These are phyloP conservation scores for Didymella lethalis DNA, from an alignment of 2,329 filamentous ascomycete genomes.

Conservation along the genomic window DNA sequence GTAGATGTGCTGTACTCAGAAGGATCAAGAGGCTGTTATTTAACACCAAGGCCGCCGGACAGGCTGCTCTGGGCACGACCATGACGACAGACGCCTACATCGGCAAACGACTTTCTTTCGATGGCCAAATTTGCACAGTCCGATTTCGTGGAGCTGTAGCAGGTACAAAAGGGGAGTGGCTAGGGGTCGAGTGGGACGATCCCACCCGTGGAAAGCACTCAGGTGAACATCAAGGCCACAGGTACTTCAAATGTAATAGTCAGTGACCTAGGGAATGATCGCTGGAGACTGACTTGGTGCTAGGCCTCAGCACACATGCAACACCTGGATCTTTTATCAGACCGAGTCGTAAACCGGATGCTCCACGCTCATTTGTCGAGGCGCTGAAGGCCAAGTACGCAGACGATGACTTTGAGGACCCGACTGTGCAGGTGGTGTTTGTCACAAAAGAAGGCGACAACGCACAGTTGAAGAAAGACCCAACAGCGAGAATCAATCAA, in stretches of 20 bases:
- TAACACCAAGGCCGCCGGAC: too few relatives aligned
- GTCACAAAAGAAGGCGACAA: constrained; percentile 30
- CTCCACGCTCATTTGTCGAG: constrained; percentile 75
- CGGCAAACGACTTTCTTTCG: constrained; percentile 82
- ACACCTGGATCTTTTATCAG: constrained; percentile 88
- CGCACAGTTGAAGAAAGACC: constrained; percentile 26
- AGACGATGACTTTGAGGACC: constrained; percentile 58
- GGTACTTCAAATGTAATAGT: constrained; percentile 79
- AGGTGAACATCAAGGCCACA: constrained; percentile 78
- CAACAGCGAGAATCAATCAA: constrained; percentile 42
- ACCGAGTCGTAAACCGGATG: constrained; percentile 74
- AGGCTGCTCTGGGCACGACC: constrained; percentile 2
- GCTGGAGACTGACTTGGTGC: constrained; percentile 42
- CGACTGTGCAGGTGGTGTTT: constrained; percentile 43
- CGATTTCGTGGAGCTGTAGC: constrained; percentile 80
- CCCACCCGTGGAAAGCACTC: constrained; percentile 85
- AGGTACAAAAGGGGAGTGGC: constrained; percentile 80
- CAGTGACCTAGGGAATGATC: neutral
- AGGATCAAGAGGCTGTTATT: neutral
- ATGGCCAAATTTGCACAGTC: constrained; percentile 80
- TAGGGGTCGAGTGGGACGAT: constrained; percentile 98
- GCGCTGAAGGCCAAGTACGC: constrained; percentile 87
- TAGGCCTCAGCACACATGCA: constrained; percentile 67
- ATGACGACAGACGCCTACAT: constrained; percentile 55
- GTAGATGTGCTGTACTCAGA: neutral